Evolutionary conservation across 2,329 filamentous ascomycete species (phyloP).

Genomic region (Phyllosticta paracitricarpa): DNA sequence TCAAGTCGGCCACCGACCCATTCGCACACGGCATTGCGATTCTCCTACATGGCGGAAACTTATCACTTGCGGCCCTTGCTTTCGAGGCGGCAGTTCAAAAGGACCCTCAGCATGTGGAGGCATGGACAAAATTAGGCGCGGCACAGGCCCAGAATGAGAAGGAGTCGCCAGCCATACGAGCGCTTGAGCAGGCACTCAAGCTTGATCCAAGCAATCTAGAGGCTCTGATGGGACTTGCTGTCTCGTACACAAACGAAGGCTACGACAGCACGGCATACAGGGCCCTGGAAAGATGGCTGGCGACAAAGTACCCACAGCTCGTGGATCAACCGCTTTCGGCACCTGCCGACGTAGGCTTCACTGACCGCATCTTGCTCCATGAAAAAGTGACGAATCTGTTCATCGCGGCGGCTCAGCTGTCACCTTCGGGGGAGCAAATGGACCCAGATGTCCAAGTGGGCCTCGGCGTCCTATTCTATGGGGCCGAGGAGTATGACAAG

Average conservation of each 20-base stretch:
- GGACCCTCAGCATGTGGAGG: conserved; percentile 75
- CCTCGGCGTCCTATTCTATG: conserved; percentile 93
- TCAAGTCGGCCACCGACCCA: conserved; percentile 68
- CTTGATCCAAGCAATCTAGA: conserved; percentile 78
- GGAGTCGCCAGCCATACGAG: conserved; percentile 88
- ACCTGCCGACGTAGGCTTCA: conserved; percentile 82
- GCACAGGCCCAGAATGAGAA: conserved; percentile 98
- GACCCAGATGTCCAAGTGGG: conserved; percentile 98
- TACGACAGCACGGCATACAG: conserved; percentile 96
- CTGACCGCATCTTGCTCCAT: conserved; percentile 80
- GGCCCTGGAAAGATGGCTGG: conserved; percentile 91
- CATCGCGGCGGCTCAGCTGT: conserved; percentile 84
- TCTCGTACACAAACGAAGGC: conserved; percentile 97
- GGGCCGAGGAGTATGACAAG: conserved; percentile 95
- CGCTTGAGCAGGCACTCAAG: conserved; percentile 82
- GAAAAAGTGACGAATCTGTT: conserved; percentile 85
- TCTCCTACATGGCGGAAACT: conserved; percentile 84
- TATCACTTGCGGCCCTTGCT: conserved; percentile 83
- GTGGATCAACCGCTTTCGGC: conserved; percentile 58
- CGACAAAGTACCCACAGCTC: conserved; percentile 84
- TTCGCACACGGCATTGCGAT: conserved; percentile 92
- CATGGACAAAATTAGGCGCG: conserved; percentile 85
- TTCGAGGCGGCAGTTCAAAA: conserved; percentile 95
- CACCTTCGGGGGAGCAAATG: conserved; percentile 87
- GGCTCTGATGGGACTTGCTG: conserved; percentile 88